These are phyloP conservation scores for Globisporangium spinosum DNA, from an alignment of 352 stramenopile species.

Conservation along the genomic window DNA sequence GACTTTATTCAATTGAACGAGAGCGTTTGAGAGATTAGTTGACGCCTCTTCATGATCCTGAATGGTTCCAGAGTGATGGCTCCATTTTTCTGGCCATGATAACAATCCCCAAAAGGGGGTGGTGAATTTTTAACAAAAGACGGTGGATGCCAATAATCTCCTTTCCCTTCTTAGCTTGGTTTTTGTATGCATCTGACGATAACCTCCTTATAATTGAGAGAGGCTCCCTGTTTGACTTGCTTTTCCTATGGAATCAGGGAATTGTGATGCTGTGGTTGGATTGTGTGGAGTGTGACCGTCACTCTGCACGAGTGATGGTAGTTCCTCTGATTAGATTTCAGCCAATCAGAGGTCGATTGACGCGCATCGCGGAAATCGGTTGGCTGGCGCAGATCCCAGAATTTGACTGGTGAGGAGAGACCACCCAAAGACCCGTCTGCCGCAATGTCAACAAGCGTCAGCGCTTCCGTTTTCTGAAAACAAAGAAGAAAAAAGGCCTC, in stretches of 20 bases:
- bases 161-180: not conserved
- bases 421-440: not conserved
- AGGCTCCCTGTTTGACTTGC: not conserved
- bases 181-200: not conserved
- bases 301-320: not conserved
- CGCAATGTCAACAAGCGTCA: no score
- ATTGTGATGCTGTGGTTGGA: not conserved
- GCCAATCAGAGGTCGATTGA: not conserved
- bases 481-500: no score
- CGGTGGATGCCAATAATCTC: no score
- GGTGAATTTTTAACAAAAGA: not conserved
- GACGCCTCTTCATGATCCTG: not conserved
- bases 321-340: not conserved
- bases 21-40: no score
- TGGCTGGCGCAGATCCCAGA: not conserved
- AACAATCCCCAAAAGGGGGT: not conserved
- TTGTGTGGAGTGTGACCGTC: no score
- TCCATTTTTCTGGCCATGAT: not conserved
- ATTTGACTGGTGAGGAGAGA: constrained; percentile 6
- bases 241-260: not conserved
- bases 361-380: not conserved
- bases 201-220: not conserved
- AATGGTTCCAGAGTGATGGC: not conserved
- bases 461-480: no score
- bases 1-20: no score